Evolutionary conservation across 352 stramenopile genomes (phyloP).

Genomic region (Bremia lactucae): DNA sequence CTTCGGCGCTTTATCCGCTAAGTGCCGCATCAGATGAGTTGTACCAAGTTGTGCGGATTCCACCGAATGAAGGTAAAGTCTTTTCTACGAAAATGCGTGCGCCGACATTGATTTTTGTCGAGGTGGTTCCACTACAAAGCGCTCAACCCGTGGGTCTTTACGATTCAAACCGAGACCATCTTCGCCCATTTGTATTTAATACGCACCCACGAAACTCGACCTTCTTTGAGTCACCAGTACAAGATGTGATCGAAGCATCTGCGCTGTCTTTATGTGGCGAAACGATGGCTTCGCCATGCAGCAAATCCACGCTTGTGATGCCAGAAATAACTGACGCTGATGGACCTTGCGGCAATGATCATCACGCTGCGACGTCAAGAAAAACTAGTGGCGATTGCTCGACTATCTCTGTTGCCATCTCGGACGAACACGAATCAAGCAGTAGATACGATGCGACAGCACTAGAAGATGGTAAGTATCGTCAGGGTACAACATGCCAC

Average conservation of each 20-base stretch:
- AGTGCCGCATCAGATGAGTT: constrained; percentile 62
- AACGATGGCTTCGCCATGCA: constrained; percentile 13
- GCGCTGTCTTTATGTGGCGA: constrained; percentile 18
- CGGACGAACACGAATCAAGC: constrained; percentile 9
- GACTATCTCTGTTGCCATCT: constrained; percentile 3
- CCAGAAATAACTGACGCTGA: constrained; percentile 8
- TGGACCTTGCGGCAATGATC: constrained; percentile 8
- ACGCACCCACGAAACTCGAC: constrained; percentile 42
- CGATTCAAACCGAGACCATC: constrained; percentile 21
- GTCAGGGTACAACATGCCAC: too few relatives aligned
- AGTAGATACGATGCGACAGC: constrained; percentile 9
- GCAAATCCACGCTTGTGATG: constrained; percentile 22
- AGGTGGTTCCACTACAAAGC: constrained; percentile 51
- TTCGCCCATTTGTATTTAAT: constrained; percentile 47
- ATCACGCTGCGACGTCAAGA: too few relatives aligned
- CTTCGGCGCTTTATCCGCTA: constrained; percentile 58
- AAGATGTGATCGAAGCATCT: constrained; percentile 25
- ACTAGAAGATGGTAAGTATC: constrained; percentile 11
- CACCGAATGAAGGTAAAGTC: constrained; percentile 65
- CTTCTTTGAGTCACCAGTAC: constrained; percentile 45
- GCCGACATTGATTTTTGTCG: constrained; percentile 66
- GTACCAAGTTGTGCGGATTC: constrained; percentile 62
- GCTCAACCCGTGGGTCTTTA: constrained; percentile 16
- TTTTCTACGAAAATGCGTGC: constrained; percentile 82
- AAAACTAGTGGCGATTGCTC: neutral